Conservation (phyloP, 257 asterid genomes). For the Verbena officinalis region DNA sequence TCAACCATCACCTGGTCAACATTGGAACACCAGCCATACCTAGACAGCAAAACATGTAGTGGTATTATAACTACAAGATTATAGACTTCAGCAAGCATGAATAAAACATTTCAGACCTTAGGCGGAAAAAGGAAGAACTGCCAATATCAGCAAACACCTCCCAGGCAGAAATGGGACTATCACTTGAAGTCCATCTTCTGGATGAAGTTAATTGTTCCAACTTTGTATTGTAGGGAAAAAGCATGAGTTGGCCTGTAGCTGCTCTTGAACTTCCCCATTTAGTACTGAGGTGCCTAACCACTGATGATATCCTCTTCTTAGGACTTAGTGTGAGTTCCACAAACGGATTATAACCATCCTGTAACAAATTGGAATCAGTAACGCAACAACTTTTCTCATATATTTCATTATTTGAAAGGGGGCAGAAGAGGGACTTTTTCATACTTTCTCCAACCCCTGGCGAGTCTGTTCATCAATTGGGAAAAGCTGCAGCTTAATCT, state of each 20-base stretch:
- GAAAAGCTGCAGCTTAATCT: slow-evolving; percentile 85
- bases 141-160: slow-evolving; percentile 63
- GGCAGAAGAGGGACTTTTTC: neutral
- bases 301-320: slow-evolving; percentile 80
- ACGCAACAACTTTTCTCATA: neutral
- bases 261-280: slow-evolving; percentile 69
- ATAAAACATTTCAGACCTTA: slow-evolving; percentile 57
- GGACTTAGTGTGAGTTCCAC: slow-evolving; percentile 77
- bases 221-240: slow-evolving; percentile 62
- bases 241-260: slow-evolving; percentile 60
- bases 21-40: slow-evolving; percentile 80
- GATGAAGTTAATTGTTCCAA: slow-evolving; percentile 52
- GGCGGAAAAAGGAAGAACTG: slow-evolving; percentile 72
- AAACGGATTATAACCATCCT: slow-evolving; percentile 91
- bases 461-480: slow-evolving; percentile 65
- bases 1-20: slow-evolving; percentile 38
- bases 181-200: slow-evolving; percentile 71
- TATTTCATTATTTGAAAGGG: neutral
- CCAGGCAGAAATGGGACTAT: slow-evolving; percentile 60
- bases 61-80: neutral
- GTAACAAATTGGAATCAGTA: slow-evolving; percentile 29
- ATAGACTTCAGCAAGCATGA: slow-evolving; percentile 15
- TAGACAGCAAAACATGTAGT: slow-evolving; percentile 36
- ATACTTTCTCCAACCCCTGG: slow-evolving; percentile 71
- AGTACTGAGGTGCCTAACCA: slow-evolving; percentile 71